Conservation (phyloP, 495 filamentous ascomycete genomes). For the Thozetella sp. region DNA sequence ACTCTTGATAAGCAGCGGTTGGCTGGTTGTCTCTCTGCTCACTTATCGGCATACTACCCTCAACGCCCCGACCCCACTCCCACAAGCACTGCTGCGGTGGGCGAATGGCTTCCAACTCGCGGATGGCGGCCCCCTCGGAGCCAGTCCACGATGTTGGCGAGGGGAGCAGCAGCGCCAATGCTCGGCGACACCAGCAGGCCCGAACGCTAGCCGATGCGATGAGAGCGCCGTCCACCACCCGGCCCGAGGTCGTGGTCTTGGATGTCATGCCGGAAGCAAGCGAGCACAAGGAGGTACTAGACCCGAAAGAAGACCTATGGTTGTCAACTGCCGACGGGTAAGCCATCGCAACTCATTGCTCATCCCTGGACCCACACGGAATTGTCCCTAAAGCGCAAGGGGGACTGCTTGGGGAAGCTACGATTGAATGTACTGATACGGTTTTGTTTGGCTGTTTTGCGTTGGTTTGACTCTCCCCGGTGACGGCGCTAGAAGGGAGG, state of each 20-base stretch:
- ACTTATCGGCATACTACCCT: too few species aligned
- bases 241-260: conserved; percentile 38
- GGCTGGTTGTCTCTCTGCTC: too few species aligned
- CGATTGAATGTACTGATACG: too few species aligned
- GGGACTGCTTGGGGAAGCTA: not conserved
- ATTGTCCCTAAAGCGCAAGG: not conserved
- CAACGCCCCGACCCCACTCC: too few species aligned
- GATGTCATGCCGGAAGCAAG: conserved; percentile 22
- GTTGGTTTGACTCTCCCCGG: too few species aligned
- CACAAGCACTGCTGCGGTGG: too few species aligned
- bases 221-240: conserved; percentile 33
- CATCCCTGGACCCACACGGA: not conserved
- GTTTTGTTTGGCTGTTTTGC: too few species aligned
- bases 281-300: conserved; percentile 20
- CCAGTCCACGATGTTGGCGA: not conserved
- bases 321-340: conserved; percentile 45
- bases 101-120: not conserved
- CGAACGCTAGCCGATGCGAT: conserved; percentile 39
- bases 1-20: too few species aligned
- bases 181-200: conserved; percentile 3
- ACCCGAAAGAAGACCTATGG: conserved; percentile 48
- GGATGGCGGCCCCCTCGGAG: not conserved
- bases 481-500: too few species aligned
- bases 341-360: conserved; percentile 13
- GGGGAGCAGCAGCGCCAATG: conserved; percentile 5